Percentiles rank a stretch among this genome's conserved stretches.
Evolutionary conservation across 306 rosid species (phyloP).

Genomic region (Prunus dulcis): DNA sequence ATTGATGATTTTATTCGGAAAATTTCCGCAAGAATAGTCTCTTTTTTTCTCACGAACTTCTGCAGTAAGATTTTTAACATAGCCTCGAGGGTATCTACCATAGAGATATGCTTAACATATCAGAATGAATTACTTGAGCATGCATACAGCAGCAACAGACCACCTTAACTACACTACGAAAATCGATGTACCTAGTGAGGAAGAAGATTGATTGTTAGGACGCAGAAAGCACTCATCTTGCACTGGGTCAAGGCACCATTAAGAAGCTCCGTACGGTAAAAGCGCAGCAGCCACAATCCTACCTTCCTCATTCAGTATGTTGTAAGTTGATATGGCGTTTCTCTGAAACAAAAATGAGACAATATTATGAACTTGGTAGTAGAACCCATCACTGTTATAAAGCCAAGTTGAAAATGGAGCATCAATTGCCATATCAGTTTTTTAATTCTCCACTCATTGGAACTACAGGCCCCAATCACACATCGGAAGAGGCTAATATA

Average conservation of each 20-base stretch:
- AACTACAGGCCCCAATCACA: not conserved
- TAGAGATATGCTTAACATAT: not conserved
- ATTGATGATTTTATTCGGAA: not conserved
- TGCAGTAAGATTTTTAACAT: not conserved
- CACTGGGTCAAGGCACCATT: slow-evolving; percentile 35
- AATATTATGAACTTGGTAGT: not conserved
- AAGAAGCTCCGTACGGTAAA: slow-evolving; percentile 49
- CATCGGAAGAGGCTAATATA: not conserved
- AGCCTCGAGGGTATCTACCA: not conserved
- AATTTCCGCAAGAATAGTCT: not conserved
- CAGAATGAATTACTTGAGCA: not conserved
- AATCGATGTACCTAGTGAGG: not conserved
- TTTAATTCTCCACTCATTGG: not conserved
- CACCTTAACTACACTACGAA: not conserved
- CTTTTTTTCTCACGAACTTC: not conserved
- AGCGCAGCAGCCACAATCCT: slow-evolving; percentile 91
- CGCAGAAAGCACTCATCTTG: not conserved
- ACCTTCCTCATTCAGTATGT: slow-evolving; percentile 93
- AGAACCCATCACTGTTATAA: not conserved
- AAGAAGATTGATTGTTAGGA: not conserved
- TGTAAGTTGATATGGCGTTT: slow-evolving; percentile 84
- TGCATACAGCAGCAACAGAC: not conserved
- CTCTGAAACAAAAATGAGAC: slow-evolving; percentile 42
- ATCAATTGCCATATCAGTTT: not conserved
- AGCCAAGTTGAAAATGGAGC: not conserved